Evolutionary conservation across 1,284 basidiomycete species (phyloP).

Genomic region (Omphalotus olearius): DNA sequence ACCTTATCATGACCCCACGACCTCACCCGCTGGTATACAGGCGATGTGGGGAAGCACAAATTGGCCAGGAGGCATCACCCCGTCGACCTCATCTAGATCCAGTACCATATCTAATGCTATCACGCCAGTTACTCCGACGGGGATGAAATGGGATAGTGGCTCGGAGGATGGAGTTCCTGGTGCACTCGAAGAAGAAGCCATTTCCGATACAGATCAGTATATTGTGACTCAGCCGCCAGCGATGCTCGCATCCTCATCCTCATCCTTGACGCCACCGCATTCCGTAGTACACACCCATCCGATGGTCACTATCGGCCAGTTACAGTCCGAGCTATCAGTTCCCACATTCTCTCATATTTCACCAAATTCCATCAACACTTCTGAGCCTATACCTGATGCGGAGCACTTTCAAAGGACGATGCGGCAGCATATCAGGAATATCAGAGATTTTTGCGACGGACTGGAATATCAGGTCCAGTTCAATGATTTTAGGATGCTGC

Average conservation of each 20-base stretch:
- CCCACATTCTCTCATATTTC: not conserved
- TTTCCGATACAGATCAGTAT: not conserved
- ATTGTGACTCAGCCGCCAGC: not conserved
- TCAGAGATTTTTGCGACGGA: slow-evolving; percentile 29
- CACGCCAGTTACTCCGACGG: not conserved
- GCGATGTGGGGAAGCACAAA: not conserved
- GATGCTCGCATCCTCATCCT: not conserved
- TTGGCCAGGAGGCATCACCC: not conserved
- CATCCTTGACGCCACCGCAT: not conserved
- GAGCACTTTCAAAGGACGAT: slow-evolving; percentile 24
- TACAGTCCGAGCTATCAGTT: not conserved
- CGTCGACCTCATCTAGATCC: not conserved
- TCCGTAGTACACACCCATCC: slow-evolving; percentile 3
- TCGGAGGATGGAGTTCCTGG: not conserved
- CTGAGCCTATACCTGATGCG: not conserved
- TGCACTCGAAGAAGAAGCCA: not conserved
- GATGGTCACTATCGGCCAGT: slow-evolving; percentile 1
- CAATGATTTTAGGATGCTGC: slow-evolving; percentile 26
- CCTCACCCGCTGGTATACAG: not conserved
- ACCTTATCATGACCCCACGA: slow-evolving; percentile 29
- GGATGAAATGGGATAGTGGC: not conserved
- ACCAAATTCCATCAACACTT: not conserved
- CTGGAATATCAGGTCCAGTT: slow-evolving; percentile 31
- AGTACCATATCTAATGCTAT: not conserved
- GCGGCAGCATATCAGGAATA: slow-evolving; percentile 25